Conservation (phyloP, 176 grass and related monocot genomes). For the Microstegium vimineum region DNA sequence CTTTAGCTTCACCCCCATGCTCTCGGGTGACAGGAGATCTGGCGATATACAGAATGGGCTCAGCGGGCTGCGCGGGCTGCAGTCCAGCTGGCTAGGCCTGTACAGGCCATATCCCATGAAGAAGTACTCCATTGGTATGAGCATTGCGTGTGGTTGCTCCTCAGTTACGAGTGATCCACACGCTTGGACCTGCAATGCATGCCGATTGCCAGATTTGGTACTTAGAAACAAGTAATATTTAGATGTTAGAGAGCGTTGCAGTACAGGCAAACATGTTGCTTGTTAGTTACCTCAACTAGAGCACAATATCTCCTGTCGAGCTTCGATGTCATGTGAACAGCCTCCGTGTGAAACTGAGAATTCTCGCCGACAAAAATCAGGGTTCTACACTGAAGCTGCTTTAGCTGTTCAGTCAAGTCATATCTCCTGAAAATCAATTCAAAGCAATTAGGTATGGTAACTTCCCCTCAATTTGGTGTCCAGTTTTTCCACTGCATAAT, state of each 20-base stretch:
- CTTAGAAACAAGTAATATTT: neutral
- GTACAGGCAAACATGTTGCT: neutral
- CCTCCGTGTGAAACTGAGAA: slow-evolving; percentile 78
- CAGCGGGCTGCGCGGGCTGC: slow-evolving; percentile 81
- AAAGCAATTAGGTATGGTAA: neutral
- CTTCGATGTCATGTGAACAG: slow-evolving; percentile 85
- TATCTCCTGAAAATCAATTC: slow-evolving; percentile 65
- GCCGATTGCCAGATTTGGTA: neutral
- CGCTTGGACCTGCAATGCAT: slow-evolving; percentile 63
- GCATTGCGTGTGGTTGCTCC: slow-evolving; percentile 92
- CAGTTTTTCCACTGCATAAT: neutral
- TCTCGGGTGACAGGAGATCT: slow-evolving; percentile 86
- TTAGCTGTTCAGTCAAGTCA: slow-evolving; percentile 78
- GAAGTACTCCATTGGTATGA: slow-evolving; percentile 96
- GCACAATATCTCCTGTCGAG: slow-evolving; percentile 88
- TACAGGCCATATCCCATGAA: slow-evolving; percentile 88
- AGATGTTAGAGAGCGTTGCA: neutral
- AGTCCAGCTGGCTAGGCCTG: slow-evolving; percentile 61
- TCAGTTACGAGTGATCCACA: slow-evolving; percentile 88
- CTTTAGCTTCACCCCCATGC: slow-evolving; percentile 98
- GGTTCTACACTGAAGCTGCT: slow-evolving; percentile 81
- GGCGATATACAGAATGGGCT: slow-evolving; percentile 81
- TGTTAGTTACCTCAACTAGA: slow-evolving; percentile 86
- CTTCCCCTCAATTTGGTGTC: neutral
- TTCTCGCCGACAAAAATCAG: slow-evolving; percentile 87